Base-by-base conservation (phyloP, 1,284 basidiomycete genomes). In the Boletus holoroseus region DNA sequence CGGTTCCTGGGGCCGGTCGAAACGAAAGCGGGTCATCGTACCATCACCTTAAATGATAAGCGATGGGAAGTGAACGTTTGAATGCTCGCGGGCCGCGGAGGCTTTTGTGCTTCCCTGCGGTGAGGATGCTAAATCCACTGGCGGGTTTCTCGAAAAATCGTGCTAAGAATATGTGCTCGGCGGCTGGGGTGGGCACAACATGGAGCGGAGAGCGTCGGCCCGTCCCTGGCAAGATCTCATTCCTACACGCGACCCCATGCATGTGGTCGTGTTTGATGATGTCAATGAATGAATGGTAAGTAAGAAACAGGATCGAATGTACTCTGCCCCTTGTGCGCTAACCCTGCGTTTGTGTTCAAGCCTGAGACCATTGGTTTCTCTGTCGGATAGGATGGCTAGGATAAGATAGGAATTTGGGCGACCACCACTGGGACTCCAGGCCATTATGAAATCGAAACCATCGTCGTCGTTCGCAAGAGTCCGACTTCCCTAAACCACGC, bases 41-140 rank as follows among this genome's bases (percentile, higher is more conserved):
- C 31, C 26, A 30, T 34, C 18, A n/a, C 18, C 28, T 11, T 50
- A 6, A 31, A 16, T 12, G 15, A 32, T 44, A 30, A 34, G 4
- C 24, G 15, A 35, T 35, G 30, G 42, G 13, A 26, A 46, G 44
- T 27, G 49, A 60, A 61, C 34, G 18, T 38, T 62, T 13, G 30
- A 31, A 31, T n/a, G 32, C 32, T 34, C 32, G 32, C 32, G 16
- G 27, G 12, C 40, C 57, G 49, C 57, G 57, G 57, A 0, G 45
- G 36, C 7, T 59, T 50, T 60, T 31, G 16, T 31, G 16, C 20
- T 12, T 38, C 24, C 32, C 20, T 39, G 12, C 55, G 34, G 55
- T 38, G 46, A 35, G 27, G 7, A n/a, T 37, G 45, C 36, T 39
- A 24, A 44, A 53, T 34, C 27, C 18, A 24, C 35, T 12, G 28